These are phyloP conservation scores for Pseudonitzschia delicatissima DNA, from an alignment of 108 stramenopile genomes.

Conservation along the genomic window DNA sequence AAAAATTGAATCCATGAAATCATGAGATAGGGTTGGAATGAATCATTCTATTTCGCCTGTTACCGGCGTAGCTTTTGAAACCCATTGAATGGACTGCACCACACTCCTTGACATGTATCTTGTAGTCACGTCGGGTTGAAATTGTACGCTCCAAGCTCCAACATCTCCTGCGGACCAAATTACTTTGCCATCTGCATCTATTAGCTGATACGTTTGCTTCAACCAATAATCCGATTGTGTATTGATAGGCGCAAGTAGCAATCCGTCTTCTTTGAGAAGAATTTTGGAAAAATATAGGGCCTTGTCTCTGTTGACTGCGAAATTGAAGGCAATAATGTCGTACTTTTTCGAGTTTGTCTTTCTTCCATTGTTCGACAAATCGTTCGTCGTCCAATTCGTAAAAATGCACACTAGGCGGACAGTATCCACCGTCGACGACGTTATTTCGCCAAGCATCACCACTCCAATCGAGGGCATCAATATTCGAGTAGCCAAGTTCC, in stretches of 20 bases:
- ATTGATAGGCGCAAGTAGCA: slow-evolving; percentile 79
- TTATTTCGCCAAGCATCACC: slow-evolving; percentile 68
- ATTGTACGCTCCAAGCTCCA: slow-evolving; percentile 88
- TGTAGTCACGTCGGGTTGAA: slow-evolving; percentile 89
- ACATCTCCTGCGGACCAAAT: slow-evolving; percentile 66
- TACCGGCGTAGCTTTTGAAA: slow-evolving; percentile 55
- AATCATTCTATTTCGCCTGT: no score
- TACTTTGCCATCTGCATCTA: slow-evolving; percentile 50
- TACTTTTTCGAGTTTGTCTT: slow-evolving; percentile 33
- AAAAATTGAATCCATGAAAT: not conserved
- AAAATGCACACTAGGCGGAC: slow-evolving; percentile 59
- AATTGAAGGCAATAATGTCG: slow-evolving; percentile 78
- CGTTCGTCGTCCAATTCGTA: slow-evolving; percentile 78
- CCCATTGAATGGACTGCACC: slow-evolving; percentile 85
- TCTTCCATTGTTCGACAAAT: slow-evolving; percentile 44
- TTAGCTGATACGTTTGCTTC: slow-evolving; percentile 68
- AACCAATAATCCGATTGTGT: slow-evolving; percentile 79
- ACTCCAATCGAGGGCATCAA: slow-evolving; percentile 84
- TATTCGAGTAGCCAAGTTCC: slow-evolving; percentile 51
- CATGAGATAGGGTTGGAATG: no score
- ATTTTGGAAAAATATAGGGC: slow-evolving; percentile 55
- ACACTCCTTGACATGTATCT: slow-evolving; percentile 82
- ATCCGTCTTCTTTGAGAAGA: slow-evolving; percentile 48
- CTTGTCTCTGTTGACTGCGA: slow-evolving; percentile 78
- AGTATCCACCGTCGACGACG: slow-evolving; percentile 59